Conservation (phyloP, 2,329 filamentous ascomycete species). For the Rhynchosporium agropyri region DNA sequence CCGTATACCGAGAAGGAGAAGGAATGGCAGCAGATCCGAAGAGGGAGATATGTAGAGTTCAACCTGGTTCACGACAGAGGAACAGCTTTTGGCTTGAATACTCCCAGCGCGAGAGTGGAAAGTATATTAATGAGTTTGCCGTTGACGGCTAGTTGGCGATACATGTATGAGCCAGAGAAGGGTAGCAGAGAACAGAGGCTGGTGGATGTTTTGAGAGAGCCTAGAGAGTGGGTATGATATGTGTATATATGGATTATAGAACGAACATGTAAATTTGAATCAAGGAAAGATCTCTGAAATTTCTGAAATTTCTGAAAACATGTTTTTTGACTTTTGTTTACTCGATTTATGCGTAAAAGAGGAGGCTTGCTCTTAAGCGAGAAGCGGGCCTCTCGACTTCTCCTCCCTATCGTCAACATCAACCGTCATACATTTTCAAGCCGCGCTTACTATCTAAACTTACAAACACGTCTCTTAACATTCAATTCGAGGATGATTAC, state of each 20-base stretch:
- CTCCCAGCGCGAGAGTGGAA: conserved; percentile 87
- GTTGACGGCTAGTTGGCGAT: conserved; percentile 89
- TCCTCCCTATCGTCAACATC: not conserved
- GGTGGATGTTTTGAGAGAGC: conserved; percentile 68
- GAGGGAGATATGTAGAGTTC: conserved; percentile 97
- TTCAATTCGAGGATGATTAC: too few species aligned
- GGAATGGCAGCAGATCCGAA: conserved; percentile 92
- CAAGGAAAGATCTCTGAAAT: not conserved
- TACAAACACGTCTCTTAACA: too few species aligned
- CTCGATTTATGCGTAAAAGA: not conserved
- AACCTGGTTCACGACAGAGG: conserved; percentile 97
- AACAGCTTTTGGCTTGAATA: conserved; percentile 91
- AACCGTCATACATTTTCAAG: too few species aligned
- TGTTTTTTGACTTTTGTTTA: not conserved
- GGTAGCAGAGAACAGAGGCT: conserved; percentile 78
- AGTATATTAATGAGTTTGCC: conserved; percentile 98
- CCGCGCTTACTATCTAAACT: too few species aligned
- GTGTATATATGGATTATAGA: conserved; percentile 8
- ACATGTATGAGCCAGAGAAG: conserved; percentile 86
- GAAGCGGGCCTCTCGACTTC: not conserved
- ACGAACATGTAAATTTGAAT: conserved; percentile 18
- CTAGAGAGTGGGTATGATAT: conserved; percentile 65
- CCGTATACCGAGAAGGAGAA: conserved; percentile 84
- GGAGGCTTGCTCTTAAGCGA: not conserved
- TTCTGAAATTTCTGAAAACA: too few species aligned